Percentiles rank a stretch among this genome's conserved stretches.
phyloP scores from a whole-genome alignment of 768 basidiomycete species.

The Psilocybe sp. region DNA sequence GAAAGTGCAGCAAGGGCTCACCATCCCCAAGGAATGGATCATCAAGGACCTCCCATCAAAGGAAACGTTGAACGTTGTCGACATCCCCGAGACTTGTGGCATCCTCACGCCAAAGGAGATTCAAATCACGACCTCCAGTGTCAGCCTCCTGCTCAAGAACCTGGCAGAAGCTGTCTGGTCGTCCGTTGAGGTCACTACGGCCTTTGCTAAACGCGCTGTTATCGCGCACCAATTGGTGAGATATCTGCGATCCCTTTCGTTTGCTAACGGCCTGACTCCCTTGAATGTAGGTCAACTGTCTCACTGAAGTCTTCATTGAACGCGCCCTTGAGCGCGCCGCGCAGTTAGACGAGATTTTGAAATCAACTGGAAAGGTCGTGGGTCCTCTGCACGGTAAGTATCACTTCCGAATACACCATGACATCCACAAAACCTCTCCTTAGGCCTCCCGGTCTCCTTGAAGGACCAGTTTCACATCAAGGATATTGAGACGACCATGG shows the following conservation, averaged over 20 bases:
- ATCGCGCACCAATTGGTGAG: constrained; percentile 76
- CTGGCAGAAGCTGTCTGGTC: constrained; percentile 57
- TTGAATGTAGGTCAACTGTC: constrained; percentile 61
- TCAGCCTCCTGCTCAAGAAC: constrained; percentile 46
- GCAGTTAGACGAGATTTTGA: constrained; percentile 62
- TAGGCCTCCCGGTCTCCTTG: constrained; percentile 62
- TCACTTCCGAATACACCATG: not conserved
- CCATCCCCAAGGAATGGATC: constrained; percentile 67
- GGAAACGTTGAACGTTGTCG: constrained; percentile 48
- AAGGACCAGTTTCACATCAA: constrained; percentile 74
- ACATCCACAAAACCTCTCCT: not conserved
- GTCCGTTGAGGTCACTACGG: constrained; percentile 64
- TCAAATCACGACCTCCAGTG: constrained; percentile 41
- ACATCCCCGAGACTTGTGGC: constrained; percentile 53
- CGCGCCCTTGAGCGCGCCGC: constrained; percentile 61
- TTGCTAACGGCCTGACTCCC: not conserved
- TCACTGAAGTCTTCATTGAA: constrained; percentile 83
- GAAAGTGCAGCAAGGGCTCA: constrained; percentile 44
- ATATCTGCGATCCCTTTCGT: constrained; percentile 3
- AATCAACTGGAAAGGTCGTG: constrained; percentile 57
- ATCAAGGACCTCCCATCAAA: constrained; percentile 43
- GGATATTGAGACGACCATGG: constrained; percentile 69
- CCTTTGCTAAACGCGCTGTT: constrained; percentile 76
- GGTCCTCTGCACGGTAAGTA: constrained; percentile 68
- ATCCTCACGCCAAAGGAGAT: constrained; percentile 53